Evolutionary conservation across 108 stramenopile species (phyloP).

Genomic region (Ochromonas danica): DNA sequence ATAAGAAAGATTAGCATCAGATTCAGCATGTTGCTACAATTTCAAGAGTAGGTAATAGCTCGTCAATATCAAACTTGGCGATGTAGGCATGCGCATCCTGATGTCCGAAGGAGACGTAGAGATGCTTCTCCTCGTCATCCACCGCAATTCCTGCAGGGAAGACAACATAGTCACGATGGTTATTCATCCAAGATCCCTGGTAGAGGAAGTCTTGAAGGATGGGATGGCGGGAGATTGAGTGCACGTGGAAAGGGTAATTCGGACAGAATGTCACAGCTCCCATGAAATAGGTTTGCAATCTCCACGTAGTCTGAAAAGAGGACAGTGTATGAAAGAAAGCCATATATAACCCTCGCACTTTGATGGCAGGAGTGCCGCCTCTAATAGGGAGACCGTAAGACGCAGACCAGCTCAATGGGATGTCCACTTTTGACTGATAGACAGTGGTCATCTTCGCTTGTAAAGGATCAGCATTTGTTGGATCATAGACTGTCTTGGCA

Average conservation of each 20-base stretch:
- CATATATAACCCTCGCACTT: neutral
- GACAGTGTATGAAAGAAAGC: neutral
- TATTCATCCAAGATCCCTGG: neutral
- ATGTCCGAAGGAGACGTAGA: neutral
- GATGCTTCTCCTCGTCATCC: neutral
- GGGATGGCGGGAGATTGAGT: neutral
- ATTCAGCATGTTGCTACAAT: neutral
- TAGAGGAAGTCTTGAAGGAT: conserved; percentile 3
- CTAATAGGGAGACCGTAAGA: neutral
- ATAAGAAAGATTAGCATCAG: too few species aligned
- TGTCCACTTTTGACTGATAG: neutral
- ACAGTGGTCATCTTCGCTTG: neutral
- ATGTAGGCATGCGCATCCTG: conserved; percentile 6
- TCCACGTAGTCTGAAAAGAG: neutral
- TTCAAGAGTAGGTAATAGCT: neutral
- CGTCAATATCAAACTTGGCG: neutral
- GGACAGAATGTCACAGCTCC: conserved; percentile 20
- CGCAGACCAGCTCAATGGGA: neutral
- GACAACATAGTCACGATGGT: neutral
- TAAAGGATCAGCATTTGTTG: neutral
- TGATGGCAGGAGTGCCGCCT: neutral
- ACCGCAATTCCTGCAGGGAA: neutral
- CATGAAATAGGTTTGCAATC: conserved; percentile 25
- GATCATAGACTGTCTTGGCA: neutral
- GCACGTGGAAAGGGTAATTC: neutral